These are phyloP conservation scores for Sphagnum magellanicum DNA, from an alignment of 228 moss, liverwort and hornwort species.

Conservation along the genomic window DNA sequence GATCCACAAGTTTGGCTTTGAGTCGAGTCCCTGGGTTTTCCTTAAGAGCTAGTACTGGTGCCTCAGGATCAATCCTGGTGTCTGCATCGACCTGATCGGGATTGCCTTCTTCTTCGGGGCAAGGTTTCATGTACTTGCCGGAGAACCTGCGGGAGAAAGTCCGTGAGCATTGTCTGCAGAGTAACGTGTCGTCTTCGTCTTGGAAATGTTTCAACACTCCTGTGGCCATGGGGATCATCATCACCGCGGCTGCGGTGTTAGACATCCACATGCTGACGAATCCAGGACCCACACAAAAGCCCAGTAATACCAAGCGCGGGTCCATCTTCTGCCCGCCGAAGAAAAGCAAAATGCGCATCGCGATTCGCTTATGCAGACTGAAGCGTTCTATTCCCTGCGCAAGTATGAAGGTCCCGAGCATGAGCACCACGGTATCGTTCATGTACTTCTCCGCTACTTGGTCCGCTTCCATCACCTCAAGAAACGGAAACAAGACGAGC, in stretches of 20 bases:
- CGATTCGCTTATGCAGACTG: slow-evolving; percentile 63
- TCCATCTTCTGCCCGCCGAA: slow-evolving; percentile 76
- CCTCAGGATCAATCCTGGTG: not conserved
- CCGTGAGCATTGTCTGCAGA: not conserved
- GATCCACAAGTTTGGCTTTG: not conserved
- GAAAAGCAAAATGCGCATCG: slow-evolving; percentile 52
- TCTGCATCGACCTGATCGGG: not conserved
- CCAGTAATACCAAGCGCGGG: slow-evolving; percentile 60
- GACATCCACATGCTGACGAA: slow-evolving; percentile 98
- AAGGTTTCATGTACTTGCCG: not conserved
- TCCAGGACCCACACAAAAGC: slow-evolving; percentile 76
- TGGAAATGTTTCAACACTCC: slow-evolving; percentile 44
- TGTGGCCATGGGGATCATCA: slow-evolving; percentile 94
- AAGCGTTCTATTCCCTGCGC: slow-evolving; percentile 67
- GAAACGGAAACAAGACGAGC: slow-evolving; percentile 63
- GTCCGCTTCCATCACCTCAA: slow-evolving; percentile 48
- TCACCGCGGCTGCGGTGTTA: slow-evolving; percentile 75
- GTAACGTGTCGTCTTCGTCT: not conserved
- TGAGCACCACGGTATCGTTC: slow-evolving; percentile 73
- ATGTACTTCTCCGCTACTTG: slow-evolving; percentile 53
- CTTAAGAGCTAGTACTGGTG: not conserved
- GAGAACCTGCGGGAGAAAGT: not conserved
- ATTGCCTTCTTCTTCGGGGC: not conserved
- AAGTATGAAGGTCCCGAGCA: slow-evolving; percentile 80
- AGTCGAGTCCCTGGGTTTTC: not conserved